These are phyloP conservation scores for Fusarium incarnatum DNA, from an alignment of 2,329 filamentous ascomycete species.

Conservation along the genomic window DNA sequence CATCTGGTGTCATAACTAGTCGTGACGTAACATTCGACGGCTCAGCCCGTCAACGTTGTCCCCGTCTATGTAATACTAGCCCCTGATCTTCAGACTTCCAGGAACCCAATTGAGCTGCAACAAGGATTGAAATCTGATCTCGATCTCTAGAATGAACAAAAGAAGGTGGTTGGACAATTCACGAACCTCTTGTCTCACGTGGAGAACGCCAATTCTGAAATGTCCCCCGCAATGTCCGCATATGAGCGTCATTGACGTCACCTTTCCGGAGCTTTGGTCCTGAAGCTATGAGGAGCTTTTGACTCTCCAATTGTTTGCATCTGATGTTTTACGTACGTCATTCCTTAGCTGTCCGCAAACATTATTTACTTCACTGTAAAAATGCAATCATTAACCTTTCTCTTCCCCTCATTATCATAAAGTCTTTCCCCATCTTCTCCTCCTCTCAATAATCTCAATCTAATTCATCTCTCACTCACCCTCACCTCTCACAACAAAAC, in stretches of 20 bases:
- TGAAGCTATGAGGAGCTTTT: constrained; percentile 14
- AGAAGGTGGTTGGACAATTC: constrained; percentile 29
- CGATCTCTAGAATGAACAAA: constrained; percentile 3
- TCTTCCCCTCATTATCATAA: not conserved
- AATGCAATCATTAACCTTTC: constrained; percentile 7
- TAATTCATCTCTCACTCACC: not conserved
- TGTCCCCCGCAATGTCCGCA: constrained; percentile 35
- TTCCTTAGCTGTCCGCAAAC: constrained; percentile 18
- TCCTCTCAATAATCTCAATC: not conserved
- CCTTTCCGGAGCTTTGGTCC: constrained; percentile 34
- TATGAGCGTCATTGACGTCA: constrained; percentile 46
- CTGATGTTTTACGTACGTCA: constrained; percentile 42
- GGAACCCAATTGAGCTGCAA: not conserved
- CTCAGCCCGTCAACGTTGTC: constrained; percentile 11
- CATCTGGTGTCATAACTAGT: constrained; percentile 3
- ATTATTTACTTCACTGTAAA: constrained; percentile 7
- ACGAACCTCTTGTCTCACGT: not conserved
- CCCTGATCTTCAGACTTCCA: constrained; percentile 35
- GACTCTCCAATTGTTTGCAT: constrained; percentile 27
- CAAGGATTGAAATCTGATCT: constrained; percentile 13
- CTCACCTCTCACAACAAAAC: not conserved
- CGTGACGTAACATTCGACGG: constrained; percentile 31
- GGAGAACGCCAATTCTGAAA: constrained; percentile 18
- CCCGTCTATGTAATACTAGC: not conserved
- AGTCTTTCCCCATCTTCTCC: not conserved